These are phyloP conservation scores for Aspergillus egyptiacus DNA, from an alignment of 495 filamentous ascomycete species.

Conservation along the genomic window DNA sequence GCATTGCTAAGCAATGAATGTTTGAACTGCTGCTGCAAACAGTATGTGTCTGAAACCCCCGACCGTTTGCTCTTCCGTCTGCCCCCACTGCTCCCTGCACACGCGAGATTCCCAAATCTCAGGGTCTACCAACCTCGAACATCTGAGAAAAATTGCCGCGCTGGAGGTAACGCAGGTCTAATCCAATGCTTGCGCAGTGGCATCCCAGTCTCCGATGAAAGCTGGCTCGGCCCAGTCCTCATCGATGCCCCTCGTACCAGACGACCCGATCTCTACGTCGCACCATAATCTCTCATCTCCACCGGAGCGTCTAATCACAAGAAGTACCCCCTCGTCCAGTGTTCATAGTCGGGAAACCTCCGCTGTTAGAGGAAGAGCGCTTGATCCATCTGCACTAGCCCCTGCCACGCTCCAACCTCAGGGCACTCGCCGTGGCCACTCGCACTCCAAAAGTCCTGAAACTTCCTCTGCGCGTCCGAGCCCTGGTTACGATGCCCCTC, in stretches of 20 bases:
- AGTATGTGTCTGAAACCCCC: slow-evolving; percentile 20
- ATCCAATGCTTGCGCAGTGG: slow-evolving; percentile 26
- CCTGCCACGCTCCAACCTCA: slow-evolving; percentile 41
- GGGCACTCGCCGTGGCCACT: slow-evolving; percentile 39
- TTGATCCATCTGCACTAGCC: slow-evolving; percentile 34
- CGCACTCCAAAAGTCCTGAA: slow-evolving; percentile 53
- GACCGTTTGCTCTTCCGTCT: slow-evolving; percentile 10
- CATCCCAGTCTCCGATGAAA: slow-evolving; percentile 36
- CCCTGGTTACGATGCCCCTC: slow-evolving; percentile 44
- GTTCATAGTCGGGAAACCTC: slow-evolving; percentile 45
- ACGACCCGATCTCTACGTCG: slow-evolving; percentile 37
- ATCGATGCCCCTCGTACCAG: slow-evolving; percentile 41
- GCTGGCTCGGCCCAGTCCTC: slow-evolving; percentile 38
- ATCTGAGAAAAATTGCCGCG: neutral
- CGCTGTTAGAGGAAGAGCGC: slow-evolving; percentile 38
- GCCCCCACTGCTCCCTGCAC: slow-evolving; percentile 10
- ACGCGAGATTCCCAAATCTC: slow-evolving; percentile 1
- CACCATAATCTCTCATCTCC: slow-evolving; percentile 39
- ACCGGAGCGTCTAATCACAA: slow-evolving; percentile 36
- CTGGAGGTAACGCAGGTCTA: slow-evolving; percentile 1
- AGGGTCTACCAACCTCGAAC: neutral
- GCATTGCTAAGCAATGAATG: slow-evolving; percentile 18
- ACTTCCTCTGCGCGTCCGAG: slow-evolving; percentile 32
- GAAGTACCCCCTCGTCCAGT: slow-evolving; percentile 46
- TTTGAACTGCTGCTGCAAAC: slow-evolving; percentile 15